These are phyloP conservation scores for Dothiorella sarmentorum DNA, from an alignment of 2,329 filamentous ascomycete species.

Conservation along the genomic window DNA sequence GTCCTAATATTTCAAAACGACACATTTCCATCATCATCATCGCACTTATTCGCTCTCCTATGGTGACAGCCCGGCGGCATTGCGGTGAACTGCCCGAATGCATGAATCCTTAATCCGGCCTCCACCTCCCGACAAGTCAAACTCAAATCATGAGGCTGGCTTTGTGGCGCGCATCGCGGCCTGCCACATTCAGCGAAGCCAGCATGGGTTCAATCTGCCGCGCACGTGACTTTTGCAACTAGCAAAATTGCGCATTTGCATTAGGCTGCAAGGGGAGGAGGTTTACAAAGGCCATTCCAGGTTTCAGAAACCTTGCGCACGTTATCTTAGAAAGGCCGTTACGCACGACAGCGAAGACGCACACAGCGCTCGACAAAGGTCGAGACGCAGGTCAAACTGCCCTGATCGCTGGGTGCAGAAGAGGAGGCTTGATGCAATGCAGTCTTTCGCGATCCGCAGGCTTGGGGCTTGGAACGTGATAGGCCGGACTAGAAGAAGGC, in stretches of 20 bases:
- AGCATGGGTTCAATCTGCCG: not conserved
- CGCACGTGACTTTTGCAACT: not conserved
- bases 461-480: not conserved
- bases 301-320: constrained; percentile 9
- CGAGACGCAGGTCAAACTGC: not conserved
- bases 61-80: not conserved
- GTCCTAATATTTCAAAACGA: constrained; percentile 17
- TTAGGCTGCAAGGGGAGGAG: constrained; percentile 8
- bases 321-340: constrained; percentile 9
- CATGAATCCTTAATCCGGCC: not conserved
- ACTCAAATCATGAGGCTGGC: constrained; percentile 14
- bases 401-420: constrained; percentile 3
- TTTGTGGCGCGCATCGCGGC: constrained; percentile 9
- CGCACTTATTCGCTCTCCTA: not conserved
- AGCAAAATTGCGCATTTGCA: constrained; percentile 16
- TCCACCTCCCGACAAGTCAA: not conserved
- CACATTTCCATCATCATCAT: not conserved
- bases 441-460: constrained; percentile 1
- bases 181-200: not conserved
- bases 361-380: not conserved
- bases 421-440: not conserved
- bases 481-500: constrained; percentile 3
- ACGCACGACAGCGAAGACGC: not conserved
- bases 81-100: not conserved
- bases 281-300: not conserved